Evolutionary conservation across 129 eudicot species (phyloP), one percentile per base, ranked within the genome.

Genomic region (Silybum marianum): DNA sequence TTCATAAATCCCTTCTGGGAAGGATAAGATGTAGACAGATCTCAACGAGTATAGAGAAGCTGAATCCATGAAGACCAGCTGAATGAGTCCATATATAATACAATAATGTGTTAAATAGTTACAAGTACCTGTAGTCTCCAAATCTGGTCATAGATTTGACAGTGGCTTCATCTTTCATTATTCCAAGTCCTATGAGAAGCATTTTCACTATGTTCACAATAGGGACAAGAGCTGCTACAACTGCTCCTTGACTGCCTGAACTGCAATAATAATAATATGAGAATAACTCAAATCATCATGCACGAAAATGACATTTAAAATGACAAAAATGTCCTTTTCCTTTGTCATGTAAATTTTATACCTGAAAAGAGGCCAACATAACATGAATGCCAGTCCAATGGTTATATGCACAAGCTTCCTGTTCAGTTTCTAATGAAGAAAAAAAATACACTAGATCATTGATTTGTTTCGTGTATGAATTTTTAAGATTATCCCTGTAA

Each of bases 361-460:
- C 98, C 98, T 95, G 96, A 90, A 95, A 71, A 95, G 88, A 77
- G 99, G 99, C 99, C 99, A 95, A 87, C 97, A 92, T 38, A 95
- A 93, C 97, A 90, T 95, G 94, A 92, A 95, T 12, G 81, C 97
- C 67, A 90, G 76, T 71, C 99, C 99, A 80, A 92, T 38, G 66
- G 91, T 88, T 75, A 88, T 54, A 89, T 95, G 99, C 78, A 94
- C 96, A 73, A 94, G 96, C 92, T 94, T 95, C 89, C 99, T 89
- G 83, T 90, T 92, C 69, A 92, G 85, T 86, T 90, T 95, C 99
- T 95, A 84, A 77, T 63, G 26, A 51, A 46, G 2, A 67, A 76
- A 66, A n/a, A 23, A 40, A 2, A 32, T 32, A 4, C 6, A 25
- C 28, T 0, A 25, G 28, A 25, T 25, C 28, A 25, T 25, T 25